Base-by-base conservation (phyloP, 108 stramenopile species). In the Discostella pseudostelligera region DNA sequence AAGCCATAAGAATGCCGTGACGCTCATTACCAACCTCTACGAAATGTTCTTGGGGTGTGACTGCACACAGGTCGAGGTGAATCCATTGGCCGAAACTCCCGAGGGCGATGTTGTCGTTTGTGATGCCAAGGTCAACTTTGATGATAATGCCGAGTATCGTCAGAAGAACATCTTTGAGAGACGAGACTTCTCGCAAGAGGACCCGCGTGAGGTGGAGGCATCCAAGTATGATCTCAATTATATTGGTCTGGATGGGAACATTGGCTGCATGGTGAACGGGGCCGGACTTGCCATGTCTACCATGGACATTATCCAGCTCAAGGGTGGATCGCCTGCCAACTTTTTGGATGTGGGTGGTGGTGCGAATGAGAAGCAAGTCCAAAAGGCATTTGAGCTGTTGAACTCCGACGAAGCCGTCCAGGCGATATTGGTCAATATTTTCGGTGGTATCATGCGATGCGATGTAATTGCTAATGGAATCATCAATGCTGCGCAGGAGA, bases 221-320 rank as follows among this genome's bases (percentile, higher is more conserved):
- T 68, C 76, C 17, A 78, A 91, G 70, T 83, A 76, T 43, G 78
- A 76, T 54, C 74, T 95, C 44, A 92, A 92, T 74, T 95, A 91
- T 80, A 89, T 95, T 58, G 86, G 89, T 1, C 76, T 91, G 24
- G 80, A 74, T 61, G 93, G 93, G 7, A 84, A 86, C 47, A 89
- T 95, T 44, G 93, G 93, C 25, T 90, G 90, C 78, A 89, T 95
- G 89, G 90, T 92, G 36, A 94, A 94, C 67, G 93, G 93, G 24
- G 90, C 93, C 6, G 93, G 93, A 24, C 78, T 94, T 29, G 88
- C 93, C 67, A 94, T 94, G 93, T 65, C 86, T 32, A 94, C 93
- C 22, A 92, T 92, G 90, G 90, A 94, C 58, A 90, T 94, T 59
- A 86, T 94, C 59, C 79, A 81, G 67, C 77, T 88, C 55, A 75